phyloP scores from a whole-genome alignment of 345 rosid genomes.

The Pugionium dolabratum region DNA sequence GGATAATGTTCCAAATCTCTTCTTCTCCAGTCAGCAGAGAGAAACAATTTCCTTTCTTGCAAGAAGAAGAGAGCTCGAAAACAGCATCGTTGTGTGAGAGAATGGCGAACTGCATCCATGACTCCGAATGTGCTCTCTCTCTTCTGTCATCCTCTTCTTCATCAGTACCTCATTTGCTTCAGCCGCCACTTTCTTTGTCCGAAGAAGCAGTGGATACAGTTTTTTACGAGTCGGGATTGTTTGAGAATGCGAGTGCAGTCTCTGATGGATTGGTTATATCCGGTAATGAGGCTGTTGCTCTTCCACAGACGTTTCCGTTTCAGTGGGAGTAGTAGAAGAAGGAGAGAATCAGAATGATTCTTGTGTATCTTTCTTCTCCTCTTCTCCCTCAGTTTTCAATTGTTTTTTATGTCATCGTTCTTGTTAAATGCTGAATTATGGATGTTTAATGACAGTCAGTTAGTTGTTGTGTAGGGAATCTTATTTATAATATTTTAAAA shows the following conservation, averaged over 20 bases:
- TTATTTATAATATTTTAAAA: too few relatives aligned
- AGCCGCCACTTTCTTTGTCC: constrained; percentile 36
- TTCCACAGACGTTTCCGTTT: constrained; percentile 55
- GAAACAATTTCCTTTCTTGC: constrained; percentile 55
- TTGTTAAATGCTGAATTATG: constrained; percentile 17
- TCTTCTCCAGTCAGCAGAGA: constrained; percentile 27
- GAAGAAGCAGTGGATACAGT: constrained; percentile 44
- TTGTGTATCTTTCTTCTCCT: background rate
- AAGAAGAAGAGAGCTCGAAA: constrained; percentile 39
- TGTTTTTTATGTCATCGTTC: background rate
- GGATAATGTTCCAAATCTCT: constrained; percentile 47
- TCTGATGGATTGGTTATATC: constrained; percentile 46
- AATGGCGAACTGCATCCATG: constrained; percentile 46
- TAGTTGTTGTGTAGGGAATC: constrained; percentile 11
- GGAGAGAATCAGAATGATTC: constrained; percentile 17
- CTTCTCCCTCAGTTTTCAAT: constrained; percentile 11
- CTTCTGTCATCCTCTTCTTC: constrained; percentile 66
- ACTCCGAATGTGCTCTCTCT: constrained; percentile 90
- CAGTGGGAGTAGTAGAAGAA: constrained; percentile 54
- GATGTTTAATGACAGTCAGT: background rate
- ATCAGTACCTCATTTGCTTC: constrained; percentile 40
- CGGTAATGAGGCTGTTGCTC: constrained; percentile 44
- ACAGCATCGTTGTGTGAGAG: constrained; percentile 48
- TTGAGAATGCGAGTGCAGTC: constrained; percentile 41
- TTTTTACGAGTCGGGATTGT: constrained; percentile 45